Percentiles rank a stretch among this genome's conserved stretches.
These are phyloP conservation scores for Globisporangium lucens DNA, from an alignment of 352 stramenopile species.

Conservation along the genomic window DNA sequence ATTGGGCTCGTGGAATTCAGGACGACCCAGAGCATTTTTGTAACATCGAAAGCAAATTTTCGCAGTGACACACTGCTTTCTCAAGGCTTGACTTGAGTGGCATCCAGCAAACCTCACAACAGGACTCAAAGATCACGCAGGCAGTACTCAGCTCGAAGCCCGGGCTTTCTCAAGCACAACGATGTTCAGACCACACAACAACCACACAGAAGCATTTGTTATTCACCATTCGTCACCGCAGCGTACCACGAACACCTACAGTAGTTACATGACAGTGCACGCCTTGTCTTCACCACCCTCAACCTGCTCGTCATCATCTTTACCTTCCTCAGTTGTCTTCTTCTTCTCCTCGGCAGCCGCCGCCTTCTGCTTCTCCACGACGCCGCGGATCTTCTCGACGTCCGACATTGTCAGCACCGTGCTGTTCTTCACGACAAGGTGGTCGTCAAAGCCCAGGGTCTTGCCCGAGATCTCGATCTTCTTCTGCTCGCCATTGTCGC, in stretches of 20 bases:
- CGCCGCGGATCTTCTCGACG: constrained; percentile 57
- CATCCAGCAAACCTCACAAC: neutral
- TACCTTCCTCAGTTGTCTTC: constrained; percentile 9
- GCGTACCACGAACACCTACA: neutral
- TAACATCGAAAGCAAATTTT: neutral
- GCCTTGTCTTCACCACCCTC: constrained; percentile 16
- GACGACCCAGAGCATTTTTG: neutral
- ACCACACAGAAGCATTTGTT: neutral
- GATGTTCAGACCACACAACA: too few species aligned
- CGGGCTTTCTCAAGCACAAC: neutral
- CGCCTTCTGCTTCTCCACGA: constrained; percentile 39
- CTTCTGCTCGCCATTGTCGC: constrained; percentile 25
- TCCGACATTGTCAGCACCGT: constrained; percentile 77
- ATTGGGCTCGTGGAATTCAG: neutral
- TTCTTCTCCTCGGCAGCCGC: constrained; percentile 10
- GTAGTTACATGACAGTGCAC: constrained; percentile 13
- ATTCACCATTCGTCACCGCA: constrained; percentile 1
- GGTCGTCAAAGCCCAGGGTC: constrained; percentile 56
- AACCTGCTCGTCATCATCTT: neutral
- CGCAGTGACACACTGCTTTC: neutral
- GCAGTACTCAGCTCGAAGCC: neutral
- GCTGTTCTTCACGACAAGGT: constrained; percentile 76
- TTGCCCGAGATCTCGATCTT: constrained; percentile 62
- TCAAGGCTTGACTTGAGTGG: neutral
- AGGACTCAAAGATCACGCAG: neutral